These are phyloP conservation scores for Fraxinus anomala DNA, from an alignment of 257 asterid species.

Conservation along the genomic window DNA sequence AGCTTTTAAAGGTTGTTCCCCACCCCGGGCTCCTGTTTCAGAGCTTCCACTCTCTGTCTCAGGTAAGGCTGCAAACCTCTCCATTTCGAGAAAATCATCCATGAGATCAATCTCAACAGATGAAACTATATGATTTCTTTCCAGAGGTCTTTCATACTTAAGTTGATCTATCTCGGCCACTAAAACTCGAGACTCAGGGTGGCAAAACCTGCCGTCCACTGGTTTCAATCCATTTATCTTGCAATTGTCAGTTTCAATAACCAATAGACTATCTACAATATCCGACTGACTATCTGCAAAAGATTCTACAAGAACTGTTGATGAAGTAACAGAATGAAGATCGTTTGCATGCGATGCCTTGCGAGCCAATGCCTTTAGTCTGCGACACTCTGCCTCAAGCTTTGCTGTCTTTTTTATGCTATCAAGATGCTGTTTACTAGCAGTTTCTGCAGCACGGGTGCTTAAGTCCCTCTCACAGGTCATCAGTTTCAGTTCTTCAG, in stretches of 20 bases:
- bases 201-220: constrained; percentile 24
- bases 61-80: constrained; percentile 62
- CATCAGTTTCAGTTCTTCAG: constrained; percentile 47
- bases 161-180: constrained; percentile 30
- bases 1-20: constrained; percentile 31
- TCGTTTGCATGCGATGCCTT: constrained; percentile 29
- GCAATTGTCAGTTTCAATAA: constrained; percentile 30
- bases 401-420: constrained; percentile 56
- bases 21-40: constrained; percentile 25
- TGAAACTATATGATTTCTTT: constrained; percentile 38
- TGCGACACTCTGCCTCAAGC: constrained; percentile 72
- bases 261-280: constrained; percentile 38
- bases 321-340: constrained; percentile 30
- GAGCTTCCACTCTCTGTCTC: constrained; percentile 32
- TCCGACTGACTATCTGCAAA: constrained; percentile 41
- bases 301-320: constrained; percentile 40
- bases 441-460: constrained; percentile 65
- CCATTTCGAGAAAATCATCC: constrained; percentile 97
- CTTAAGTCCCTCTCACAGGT: constrained; percentile 63
- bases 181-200: constrained; percentile 25
- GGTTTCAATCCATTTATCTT: constrained; percentile 32
- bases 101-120: constrained; percentile 66
- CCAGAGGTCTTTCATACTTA: constrained; percentile 36
- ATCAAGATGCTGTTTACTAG: constrained; percentile 64
- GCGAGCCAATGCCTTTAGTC: constrained; percentile 49